Evolutionary conservation across 192 early-diverging fungal species (phyloP).

Genomic region (Mortierella antarctica): DNA sequence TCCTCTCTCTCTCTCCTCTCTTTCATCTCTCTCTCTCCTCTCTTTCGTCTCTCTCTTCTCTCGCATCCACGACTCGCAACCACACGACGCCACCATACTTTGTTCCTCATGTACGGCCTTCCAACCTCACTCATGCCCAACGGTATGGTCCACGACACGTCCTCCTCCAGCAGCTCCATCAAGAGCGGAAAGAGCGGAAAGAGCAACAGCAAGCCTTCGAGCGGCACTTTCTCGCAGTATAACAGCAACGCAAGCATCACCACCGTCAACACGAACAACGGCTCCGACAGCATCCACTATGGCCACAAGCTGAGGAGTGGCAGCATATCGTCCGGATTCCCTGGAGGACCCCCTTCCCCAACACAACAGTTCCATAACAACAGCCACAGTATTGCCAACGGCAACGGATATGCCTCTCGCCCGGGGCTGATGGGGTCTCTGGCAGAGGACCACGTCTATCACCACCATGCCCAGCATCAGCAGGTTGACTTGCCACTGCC

Average conservation of each 20-base stretch:
- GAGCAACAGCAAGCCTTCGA: constrained; percentile 1
- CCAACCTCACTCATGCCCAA: neutral
- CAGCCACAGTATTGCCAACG: constrained; percentile 4
- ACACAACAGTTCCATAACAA: neutral
- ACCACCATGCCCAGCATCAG: too few relatives aligned
- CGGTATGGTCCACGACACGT: neutral
- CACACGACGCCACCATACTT: neutral
- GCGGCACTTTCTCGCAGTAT: constrained; percentile 11
- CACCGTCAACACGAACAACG: constrained; percentile 12
- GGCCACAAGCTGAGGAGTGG: constrained; percentile 10
- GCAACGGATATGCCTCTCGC: neutral
- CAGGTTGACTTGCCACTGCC: neutral
- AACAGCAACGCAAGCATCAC: constrained; percentile 33
- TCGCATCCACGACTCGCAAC: neutral
- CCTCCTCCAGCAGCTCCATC: constrained; percentile 11
- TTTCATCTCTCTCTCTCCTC: neutral
- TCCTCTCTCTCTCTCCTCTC: neutral
- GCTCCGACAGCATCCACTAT: constrained; percentile 3
- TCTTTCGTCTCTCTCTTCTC: neutral
- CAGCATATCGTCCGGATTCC: constrained; percentile 16
- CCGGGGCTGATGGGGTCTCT: constrained; percentile 4
- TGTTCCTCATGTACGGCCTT: neutral
- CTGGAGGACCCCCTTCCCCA: constrained; percentile 4
- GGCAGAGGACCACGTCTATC: constrained; percentile 5
- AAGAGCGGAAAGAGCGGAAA: constrained; percentile 11